Conservation (phyloP, 2,329 filamentous ascomycete species). For the Xylaria arbuscula region DNA sequence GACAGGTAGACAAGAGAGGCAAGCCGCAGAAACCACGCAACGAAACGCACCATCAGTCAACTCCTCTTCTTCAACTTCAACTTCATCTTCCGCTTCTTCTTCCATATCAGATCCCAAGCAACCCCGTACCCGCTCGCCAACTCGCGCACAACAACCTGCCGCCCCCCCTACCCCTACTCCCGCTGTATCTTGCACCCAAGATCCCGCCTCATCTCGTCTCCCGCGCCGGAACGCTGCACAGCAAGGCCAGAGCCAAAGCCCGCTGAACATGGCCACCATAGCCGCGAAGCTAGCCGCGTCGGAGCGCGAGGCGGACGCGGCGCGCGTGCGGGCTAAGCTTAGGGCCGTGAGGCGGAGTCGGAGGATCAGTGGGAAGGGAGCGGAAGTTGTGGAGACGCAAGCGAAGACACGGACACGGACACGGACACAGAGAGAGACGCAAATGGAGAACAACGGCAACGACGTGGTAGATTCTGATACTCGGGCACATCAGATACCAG, state of each 20-base stretch:
- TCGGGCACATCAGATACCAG: constrained; percentile 1
- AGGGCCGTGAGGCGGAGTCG: constrained; percentile 61
- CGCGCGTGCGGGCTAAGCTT: constrained; percentile 71
- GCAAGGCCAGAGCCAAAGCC: constrained; percentile 66
- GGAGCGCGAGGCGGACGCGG: constrained; percentile 72
- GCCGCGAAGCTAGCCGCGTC: constrained; percentile 72
- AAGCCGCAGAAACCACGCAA: neutral
- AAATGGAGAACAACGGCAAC: neutral
- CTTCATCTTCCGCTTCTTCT: constrained; percentile 7
- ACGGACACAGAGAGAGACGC: neutral
- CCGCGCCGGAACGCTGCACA: constrained; percentile 49
- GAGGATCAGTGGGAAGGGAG: constrained; percentile 28
- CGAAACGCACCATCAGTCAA: neutral
- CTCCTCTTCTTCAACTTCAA: constrained; percentile 9
- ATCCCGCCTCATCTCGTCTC: constrained; percentile 44
- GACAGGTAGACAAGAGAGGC: constrained; percentile 24
- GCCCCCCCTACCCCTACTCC: neutral
- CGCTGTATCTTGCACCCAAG: neutral
- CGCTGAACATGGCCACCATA: constrained; percentile 70
- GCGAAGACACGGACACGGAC: neutral
- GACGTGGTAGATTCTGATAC: neutral
- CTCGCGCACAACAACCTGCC: constrained; percentile 20
- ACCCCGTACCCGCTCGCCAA: constrained; percentile 17
- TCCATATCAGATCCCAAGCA: constrained; percentile 4
- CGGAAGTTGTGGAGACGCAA: neutral